These are phyloP conservation scores for Pisolithus sp. DNA, from an alignment of 768 basidiomycete species.

Conservation along the genomic window DNA sequence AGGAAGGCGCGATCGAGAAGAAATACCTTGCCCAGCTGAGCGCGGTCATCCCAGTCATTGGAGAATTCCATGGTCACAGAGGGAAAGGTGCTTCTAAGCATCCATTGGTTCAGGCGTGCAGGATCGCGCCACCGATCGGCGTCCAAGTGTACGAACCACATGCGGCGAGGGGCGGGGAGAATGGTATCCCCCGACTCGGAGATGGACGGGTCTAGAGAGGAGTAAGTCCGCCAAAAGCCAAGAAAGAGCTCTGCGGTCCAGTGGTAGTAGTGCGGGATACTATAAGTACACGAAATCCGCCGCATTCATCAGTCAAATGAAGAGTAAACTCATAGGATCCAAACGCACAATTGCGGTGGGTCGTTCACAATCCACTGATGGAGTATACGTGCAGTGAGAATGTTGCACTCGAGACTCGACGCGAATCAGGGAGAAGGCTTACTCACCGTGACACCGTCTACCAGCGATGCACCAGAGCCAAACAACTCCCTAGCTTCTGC, in stretches of 20 bases:
- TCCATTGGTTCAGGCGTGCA: slow-evolving; percentile 84
- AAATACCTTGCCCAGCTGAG: slow-evolving; percentile 58
- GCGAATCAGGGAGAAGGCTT: slow-evolving; percentile 5
- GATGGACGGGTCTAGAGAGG: slow-evolving; percentile 71
- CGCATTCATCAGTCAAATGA: not conserved
- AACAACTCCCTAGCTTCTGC: slow-evolving; percentile 63
- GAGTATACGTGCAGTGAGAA: not conserved
- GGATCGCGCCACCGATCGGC: slow-evolving; percentile 87
- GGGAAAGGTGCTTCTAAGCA: slow-evolving; percentile 75
- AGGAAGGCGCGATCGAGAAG: slow-evolving; percentile 83
- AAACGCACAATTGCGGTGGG: slow-evolving; percentile 71
- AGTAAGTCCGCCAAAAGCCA: slow-evolving; percentile 88
- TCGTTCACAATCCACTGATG: slow-evolving; percentile 75
- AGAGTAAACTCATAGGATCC: too few species aligned
- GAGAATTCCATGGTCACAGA: slow-evolving; percentile 73
- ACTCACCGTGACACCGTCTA: slow-evolving; percentile 73
- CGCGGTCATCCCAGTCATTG: slow-evolving; percentile 80
- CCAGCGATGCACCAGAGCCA: slow-evolving; percentile 59
- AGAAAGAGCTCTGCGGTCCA: slow-evolving; percentile 90
- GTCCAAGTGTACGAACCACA: slow-evolving; percentile 71
- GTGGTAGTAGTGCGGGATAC: slow-evolving; percentile 90
- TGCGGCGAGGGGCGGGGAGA: slow-evolving; percentile 67
- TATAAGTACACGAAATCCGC: slow-evolving; percentile 21
- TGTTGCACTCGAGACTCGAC: not conserved
- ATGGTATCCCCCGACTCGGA: slow-evolving; percentile 56